Conservation (phyloP, 2,329 filamentous ascomycete species). For the Dactylellina drechsleri region DNA sequence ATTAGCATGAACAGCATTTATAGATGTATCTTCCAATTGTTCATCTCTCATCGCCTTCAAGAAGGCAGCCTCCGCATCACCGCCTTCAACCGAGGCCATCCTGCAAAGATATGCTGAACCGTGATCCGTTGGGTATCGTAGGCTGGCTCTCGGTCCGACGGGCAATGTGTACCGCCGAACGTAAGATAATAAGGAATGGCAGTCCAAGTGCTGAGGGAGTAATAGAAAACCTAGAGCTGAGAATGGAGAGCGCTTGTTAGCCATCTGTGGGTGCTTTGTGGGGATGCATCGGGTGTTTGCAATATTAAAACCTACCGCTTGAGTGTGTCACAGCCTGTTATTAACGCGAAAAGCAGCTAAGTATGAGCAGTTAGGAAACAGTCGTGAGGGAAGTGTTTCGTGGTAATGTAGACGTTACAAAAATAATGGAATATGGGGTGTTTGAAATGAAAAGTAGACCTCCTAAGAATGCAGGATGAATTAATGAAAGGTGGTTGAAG, state of each 20-base stretch:
- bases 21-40: slow-evolving; percentile 39
- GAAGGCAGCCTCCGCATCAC: slow-evolving; percentile 52
- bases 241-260: slow-evolving; percentile 4
- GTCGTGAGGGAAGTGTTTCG: slow-evolving; percentile 1
- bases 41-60: slow-evolving; percentile 50
- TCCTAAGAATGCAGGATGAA: not conserved
- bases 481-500: slow-evolving; percentile 15
- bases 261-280: not conserved
- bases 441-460: not conserved
- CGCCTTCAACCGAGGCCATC: slow-evolving; percentile 43
- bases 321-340: slow-evolving; percentile 22
- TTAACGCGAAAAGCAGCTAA: slow-evolving; percentile 17
- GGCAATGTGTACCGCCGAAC: slow-evolving; percentile 22
- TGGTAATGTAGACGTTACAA: not conserved
- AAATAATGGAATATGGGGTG: not conserved
- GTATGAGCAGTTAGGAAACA: not conserved
- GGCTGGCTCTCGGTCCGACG: not conserved
- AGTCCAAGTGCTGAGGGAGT: not conserved
- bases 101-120: slow-evolving; percentile 27
- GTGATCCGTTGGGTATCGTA: slow-evolving; percentile 13
- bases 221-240: slow-evolving; percentile 8
- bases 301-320: slow-evolving; percentile 14
- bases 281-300: slow-evolving; percentile 6
- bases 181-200: not conserved
- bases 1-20: slow-evolving; percentile 38